Percentiles rank a stretch among this genome's conserved stretches.
These are phyloP conservation scores for Phytophthora kernoviae DNA, from an alignment of 352 stramenopile species.

Conservation along the genomic window DNA sequence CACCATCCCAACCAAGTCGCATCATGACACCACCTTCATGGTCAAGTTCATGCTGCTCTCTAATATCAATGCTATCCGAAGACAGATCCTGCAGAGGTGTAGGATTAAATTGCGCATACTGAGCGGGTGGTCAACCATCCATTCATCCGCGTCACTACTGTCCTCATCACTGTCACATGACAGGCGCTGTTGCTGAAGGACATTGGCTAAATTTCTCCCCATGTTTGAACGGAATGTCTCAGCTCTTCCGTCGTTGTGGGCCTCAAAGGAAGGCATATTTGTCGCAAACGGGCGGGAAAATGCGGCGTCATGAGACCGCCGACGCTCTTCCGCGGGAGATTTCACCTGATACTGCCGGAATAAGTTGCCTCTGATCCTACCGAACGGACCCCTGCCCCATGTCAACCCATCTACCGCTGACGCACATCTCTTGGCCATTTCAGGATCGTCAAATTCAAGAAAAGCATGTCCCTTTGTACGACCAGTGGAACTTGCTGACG, in stretches of 20 bases:
- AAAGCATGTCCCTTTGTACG: conserved; percentile 83
- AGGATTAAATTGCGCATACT: conserved; percentile 26
- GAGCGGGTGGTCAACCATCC: conserved; percentile 15
- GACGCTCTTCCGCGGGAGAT: conserved; percentile 29
- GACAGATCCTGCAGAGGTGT: conserved; percentile 28
- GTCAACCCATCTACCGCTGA: conserved; percentile 69
- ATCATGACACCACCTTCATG: conserved; percentile 15
- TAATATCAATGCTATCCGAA: conserved; percentile 32
- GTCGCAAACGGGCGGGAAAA: conserved; percentile 15
- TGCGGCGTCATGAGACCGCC: conserved; percentile 5
- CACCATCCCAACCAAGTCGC: conserved; percentile 23
- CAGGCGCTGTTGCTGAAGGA: conserved; percentile 18
- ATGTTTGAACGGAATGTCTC: conserved; percentile 10
- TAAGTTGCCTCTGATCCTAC: conserved; percentile 70
- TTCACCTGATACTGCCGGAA: conserved; percentile 87
- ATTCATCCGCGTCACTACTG: conserved; percentile 29
- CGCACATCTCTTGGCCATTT: conserved; percentile 60
- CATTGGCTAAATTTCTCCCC: background rate
- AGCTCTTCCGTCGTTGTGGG: conserved; percentile 5
- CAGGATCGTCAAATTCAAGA: conserved; percentile 79
- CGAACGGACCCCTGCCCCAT: conserved; percentile 67
- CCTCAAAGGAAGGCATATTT: conserved; percentile 1
- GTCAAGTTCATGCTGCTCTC: conserved; percentile 25
- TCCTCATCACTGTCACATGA: conserved; percentile 37
- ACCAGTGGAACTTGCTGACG: conserved; percentile 59